A percentile compares a stretch with the other conserved stretches of the same genome.
Conservation (phyloP, 225 moss, liverwort and hornwort species). For the Lunularia cruciata region DNA sequence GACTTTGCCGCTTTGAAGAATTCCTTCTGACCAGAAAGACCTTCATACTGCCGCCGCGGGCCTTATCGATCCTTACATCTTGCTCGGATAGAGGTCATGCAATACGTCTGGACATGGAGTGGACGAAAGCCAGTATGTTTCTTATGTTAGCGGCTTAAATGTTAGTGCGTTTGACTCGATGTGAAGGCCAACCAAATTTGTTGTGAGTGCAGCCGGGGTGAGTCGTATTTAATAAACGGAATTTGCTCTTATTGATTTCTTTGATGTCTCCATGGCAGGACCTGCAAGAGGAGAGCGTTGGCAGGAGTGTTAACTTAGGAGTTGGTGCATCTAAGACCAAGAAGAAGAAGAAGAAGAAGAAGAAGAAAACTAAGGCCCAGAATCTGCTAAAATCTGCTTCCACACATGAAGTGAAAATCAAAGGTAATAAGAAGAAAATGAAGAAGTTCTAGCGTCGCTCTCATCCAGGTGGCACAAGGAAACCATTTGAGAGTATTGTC, state of each 20-base stretch:
- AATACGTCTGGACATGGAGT: too few species aligned
- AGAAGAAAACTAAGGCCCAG: constrained; percentile 14
- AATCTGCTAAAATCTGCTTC: not conserved
- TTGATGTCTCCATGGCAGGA: constrained; percentile 24
- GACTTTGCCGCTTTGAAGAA: too few species aligned
- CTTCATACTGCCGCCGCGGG: too few species aligned
- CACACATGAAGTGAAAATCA: constrained; percentile 2
- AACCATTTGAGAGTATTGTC: too few species aligned
- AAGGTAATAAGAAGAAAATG: constrained; percentile 16
- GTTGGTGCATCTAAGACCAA: constrained; percentile 12
- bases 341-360: constrained; percentile 34
- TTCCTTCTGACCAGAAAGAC: too few species aligned
- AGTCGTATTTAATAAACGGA: not conserved
- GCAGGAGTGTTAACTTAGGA: constrained; percentile 15
- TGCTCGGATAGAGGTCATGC: too few species aligned
- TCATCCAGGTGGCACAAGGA: not conserved
- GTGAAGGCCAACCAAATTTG: too few species aligned
- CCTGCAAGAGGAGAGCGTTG: not conserved
- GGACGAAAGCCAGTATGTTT: not conserved
- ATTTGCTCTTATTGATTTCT: not conserved
- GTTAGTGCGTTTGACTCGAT: not conserved
- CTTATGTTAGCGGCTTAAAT: not conserved
- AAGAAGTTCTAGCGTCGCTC: not conserved
- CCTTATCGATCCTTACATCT: too few species aligned
- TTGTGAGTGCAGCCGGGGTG: too few species aligned